phyloP scores from a whole-genome alignment of 2,329 filamentous ascomycete genomes.

The Setomelanomma holmii region DNA sequence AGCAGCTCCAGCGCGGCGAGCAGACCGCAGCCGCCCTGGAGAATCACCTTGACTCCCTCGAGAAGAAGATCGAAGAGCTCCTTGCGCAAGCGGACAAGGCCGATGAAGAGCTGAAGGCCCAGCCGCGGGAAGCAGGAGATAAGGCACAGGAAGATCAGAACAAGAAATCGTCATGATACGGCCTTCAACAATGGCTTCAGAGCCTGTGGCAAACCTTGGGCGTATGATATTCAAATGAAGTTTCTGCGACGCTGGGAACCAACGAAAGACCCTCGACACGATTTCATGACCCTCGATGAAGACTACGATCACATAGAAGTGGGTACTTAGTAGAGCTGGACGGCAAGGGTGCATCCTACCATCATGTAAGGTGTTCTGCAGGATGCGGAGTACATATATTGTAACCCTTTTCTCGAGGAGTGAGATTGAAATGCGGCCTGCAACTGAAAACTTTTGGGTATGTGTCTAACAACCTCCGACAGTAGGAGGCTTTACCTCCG shows the following conservation, averaged over 20 bases:
- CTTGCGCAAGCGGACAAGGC: slow-evolving; percentile 57
- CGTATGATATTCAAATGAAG: too few relatives aligned
- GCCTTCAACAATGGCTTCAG: background rate
- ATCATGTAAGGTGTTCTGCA: too few relatives aligned
- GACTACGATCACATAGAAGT: slow-evolving; percentile 1
- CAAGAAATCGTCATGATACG: slow-evolving; percentile 20
- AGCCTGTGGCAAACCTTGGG: too few relatives aligned
- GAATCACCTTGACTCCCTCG: slow-evolving; percentile 60
- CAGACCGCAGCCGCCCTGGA: slow-evolving; percentile 63
- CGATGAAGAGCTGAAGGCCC: slow-evolving; percentile 35
- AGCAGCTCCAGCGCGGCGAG: slow-evolving; percentile 62
- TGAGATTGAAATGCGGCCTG: too few relatives aligned
- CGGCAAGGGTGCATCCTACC: too few relatives aligned
- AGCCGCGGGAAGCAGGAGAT: slow-evolving; percentile 21
- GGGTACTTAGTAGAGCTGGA: too few relatives aligned
- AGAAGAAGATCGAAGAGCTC: slow-evolving; percentile 62
- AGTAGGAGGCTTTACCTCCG: slow-evolving; percentile 37
- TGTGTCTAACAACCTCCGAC: slow-evolving; percentile 30
- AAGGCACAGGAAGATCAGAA: slow-evolving; percentile 18
- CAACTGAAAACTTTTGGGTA: background rate
- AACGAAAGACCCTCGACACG: too few relatives aligned
- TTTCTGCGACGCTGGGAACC: too few relatives aligned
- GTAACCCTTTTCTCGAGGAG: too few relatives aligned
- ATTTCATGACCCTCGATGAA: slow-evolving; percentile 6
- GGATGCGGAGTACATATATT: too few relatives aligned